Base-by-base conservation (phyloP, 2,329 filamentous ascomycete genomes). In the Ilyonectria sp. region DNA sequence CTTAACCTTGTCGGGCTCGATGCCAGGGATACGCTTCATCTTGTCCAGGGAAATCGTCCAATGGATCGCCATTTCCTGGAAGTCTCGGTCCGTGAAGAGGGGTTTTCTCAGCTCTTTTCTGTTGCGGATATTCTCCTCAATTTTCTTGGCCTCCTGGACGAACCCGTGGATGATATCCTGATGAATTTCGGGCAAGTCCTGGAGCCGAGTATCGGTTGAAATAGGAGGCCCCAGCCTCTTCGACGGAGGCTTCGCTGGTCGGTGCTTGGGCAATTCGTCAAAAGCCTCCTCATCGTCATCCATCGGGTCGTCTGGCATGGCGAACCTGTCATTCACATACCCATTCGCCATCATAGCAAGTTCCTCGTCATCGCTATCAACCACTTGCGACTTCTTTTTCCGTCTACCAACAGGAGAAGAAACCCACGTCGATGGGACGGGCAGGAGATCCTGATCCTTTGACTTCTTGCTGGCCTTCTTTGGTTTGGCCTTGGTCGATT, bases 1-100 rank as follows among this genome's bases (percentile, higher is more conserved):
- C 50, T 84, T 77, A 26, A 94, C 91, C 75, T 90, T 91, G 29
- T 90, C 87, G 1, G 77, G 70, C 60, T 91, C 86, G 65, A 95
- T 91, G 10, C 86, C 88, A 0, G 86, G 85, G 55, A 95, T 92
- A 9, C 80, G 79, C 35, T 81, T 82, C 89, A 96, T 92, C 64
- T 89, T 83, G 17, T 88, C 86, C 10, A 89, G 74, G 9, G 84
- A 89, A 8, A 83, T 85, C 1, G 92, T 93, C 84, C 92, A 92
- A 37, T 85, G 80, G 56, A 94, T 89, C 13, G 89, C 91, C 92
- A 96, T 95, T 71, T 92, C 87, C 40, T 91, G 89, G 57, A 94
- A 86, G 15, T 93, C 86, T 23, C 85, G 85, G 67, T 94, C 91
- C 0, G 89, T 90, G 76, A 96, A 96, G 1, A 91, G 82, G 4